Evolutionary conservation across 176 grass and related monocot species (phyloP).

Genomic region (Musa itinerans): DNA sequence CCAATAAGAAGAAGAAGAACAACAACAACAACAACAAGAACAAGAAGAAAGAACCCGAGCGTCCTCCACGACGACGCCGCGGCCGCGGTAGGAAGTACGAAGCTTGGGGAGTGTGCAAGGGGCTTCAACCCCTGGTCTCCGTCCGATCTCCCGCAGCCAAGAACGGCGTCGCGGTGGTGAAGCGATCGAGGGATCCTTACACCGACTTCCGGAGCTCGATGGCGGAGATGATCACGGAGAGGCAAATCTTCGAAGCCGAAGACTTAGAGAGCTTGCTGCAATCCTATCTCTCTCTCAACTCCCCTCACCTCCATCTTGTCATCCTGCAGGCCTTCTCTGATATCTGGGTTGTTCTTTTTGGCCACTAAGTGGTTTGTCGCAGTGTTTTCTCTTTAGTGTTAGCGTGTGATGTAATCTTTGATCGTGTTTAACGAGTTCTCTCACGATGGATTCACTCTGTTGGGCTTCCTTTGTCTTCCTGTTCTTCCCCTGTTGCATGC

Average conservation of each 20-base stretch:
- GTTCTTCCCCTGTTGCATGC: too few relatives aligned
- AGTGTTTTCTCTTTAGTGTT: background rate
- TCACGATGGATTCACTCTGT: too few relatives aligned
- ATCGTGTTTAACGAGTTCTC: background rate
- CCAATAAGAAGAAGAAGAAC: constrained; percentile 27
- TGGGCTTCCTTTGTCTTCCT: too few relatives aligned
- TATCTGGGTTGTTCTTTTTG: constrained; percentile 76
- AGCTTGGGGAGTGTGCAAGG: background rate
- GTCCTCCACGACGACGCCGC: background rate
- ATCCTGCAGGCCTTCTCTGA: constrained; percentile 99
- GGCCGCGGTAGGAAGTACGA: background rate
- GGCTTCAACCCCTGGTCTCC: constrained; percentile 32
- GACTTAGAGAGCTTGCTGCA: constrained; percentile 81
- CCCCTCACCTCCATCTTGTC: constrained; percentile 58
- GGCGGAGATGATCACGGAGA: constrained; percentile 88
- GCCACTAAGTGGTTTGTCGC: constrained; percentile 19
- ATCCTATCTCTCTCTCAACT: constrained; percentile 77
- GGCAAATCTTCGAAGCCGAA: constrained; percentile 52
- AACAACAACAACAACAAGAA: too few relatives aligned
- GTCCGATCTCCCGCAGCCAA: background rate
- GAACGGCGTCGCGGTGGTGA: constrained; percentile 67
- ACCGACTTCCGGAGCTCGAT: constrained; percentile 77
- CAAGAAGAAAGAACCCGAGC: too few relatives aligned
- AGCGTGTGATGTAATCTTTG: background rate
- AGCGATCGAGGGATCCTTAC: constrained; percentile 81